Conservation (phyloP, 306 rosid species). For the Acacia melanoxylon region DNA sequence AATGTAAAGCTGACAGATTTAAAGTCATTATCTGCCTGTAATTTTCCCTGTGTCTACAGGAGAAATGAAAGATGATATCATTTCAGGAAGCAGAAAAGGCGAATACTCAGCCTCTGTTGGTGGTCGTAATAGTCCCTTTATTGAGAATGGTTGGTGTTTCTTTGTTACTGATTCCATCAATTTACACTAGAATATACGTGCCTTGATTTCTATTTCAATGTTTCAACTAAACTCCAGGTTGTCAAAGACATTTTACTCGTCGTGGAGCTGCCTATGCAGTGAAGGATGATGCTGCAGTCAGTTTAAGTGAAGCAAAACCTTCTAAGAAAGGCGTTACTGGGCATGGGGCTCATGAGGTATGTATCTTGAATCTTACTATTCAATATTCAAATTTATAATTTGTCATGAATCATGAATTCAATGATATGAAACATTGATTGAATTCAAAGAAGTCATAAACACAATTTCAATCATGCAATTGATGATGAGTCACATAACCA, state of each 20-base stretch:
- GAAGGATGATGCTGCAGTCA: constrained; percentile 69
- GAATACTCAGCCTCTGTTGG: constrained; percentile 51
- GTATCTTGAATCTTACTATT: background rate
- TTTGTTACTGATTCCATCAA: constrained; percentile 9
- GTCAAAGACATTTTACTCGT: constrained; percentile 63
- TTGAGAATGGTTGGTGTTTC: constrained; percentile 58
- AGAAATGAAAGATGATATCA: constrained; percentile 48
- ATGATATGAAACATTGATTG: background rate
- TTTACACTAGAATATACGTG: background rate
- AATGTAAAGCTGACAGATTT: constrained; percentile 29
- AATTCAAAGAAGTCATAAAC: background rate
- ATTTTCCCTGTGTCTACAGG: constrained; percentile 35
- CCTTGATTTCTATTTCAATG: constrained; percentile 17
- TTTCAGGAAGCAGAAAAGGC: constrained; percentile 51
- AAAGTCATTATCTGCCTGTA: constrained; percentile 21
- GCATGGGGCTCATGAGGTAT: constrained; percentile 76
- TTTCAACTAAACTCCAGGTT: constrained; percentile 46
- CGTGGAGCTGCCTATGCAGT: constrained; percentile 58
- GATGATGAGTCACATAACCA: background rate
- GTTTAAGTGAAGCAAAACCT: constrained; percentile 66
- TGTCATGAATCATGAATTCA: background rate
- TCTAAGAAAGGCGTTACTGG: constrained; percentile 68
- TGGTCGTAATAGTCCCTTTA: constrained; percentile 52
- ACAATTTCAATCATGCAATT: background rate
- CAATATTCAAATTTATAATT: background rate